A percentile compares a stretch with the other conserved stretches of the same genome.
Conservation (phyloP, 495 filamentous ascomycete species). For the Tuber melanosporum region DNA sequence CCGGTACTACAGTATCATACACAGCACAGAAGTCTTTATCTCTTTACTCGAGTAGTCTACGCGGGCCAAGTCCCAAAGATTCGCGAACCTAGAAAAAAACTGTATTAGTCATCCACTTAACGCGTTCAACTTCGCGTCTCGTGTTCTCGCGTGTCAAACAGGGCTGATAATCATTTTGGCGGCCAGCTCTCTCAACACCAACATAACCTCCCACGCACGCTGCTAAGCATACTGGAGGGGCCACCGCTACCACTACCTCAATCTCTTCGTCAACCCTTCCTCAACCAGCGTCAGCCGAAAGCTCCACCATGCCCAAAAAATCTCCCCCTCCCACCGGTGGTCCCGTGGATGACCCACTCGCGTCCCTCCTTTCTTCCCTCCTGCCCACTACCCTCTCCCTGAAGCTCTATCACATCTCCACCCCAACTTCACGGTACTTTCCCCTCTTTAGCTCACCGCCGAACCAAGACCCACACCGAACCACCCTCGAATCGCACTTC, state of each 20-base stretch:
- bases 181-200: background rate
- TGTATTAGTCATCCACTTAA: background rate
- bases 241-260: background rate
- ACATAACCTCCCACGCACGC: background rate
- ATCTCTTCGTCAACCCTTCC: constrained; percentile 18
- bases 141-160: background rate
- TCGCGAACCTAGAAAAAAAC: background rate
- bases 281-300: background rate
- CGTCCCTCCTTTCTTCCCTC: constrained; percentile 55
- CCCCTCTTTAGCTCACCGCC: constrained; percentile 77
- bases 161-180: background rate
- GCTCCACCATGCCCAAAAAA: background rate
- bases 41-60: background rate
- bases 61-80: background rate
- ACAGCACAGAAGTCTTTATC: background rate
- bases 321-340: background rate
- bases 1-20: no score
- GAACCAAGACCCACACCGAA: constrained; percentile 59
- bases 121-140: background rate
- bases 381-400: constrained; percentile 66
- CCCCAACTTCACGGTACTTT: constrained; percentile 63
- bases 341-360: constrained; percentile 36
- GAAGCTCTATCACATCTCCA: constrained; percentile 79
- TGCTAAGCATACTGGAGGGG: constrained; percentile 7
- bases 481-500: constrained; percentile 85